Percentiles rank a stretch among this genome's conserved stretches.
Evolutionary conservation across 352 stramenopile genomes (phyloP).

Genomic region (Pythium sukuiense): DNA sequence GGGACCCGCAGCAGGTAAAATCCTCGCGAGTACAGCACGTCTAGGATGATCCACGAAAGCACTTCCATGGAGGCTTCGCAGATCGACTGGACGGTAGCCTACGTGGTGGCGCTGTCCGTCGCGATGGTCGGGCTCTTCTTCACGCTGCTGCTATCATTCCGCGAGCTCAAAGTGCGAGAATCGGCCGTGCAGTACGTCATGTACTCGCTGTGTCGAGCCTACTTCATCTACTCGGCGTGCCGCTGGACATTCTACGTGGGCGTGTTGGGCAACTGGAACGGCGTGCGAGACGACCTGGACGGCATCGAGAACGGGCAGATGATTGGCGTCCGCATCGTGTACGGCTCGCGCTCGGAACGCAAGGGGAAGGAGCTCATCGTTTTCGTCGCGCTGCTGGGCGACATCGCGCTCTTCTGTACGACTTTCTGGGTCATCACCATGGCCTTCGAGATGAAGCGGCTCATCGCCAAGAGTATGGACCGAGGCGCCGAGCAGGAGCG

Average conservation of each 20-base stretch:
- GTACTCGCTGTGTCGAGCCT: conserved; percentile 60
- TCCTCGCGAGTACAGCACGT: not conserved
- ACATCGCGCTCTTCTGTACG: conserved; percentile 57
- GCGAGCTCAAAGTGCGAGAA: conserved; percentile 49
- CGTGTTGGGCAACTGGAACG: conserved; percentile 51
- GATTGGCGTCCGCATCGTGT: conserved; percentile 49
- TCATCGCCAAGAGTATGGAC: conserved; percentile 72
- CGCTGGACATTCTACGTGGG: conserved; percentile 58
- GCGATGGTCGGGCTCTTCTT: conserved; percentile 41
- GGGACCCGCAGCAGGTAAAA: not conserved
- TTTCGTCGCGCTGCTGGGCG: conserved; percentile 51
- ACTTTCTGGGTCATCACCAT: conserved; percentile 67
- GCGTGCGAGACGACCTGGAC: conserved; percentile 46
- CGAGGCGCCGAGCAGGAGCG: conserved; percentile 50
- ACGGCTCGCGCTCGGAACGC: conserved; percentile 30
- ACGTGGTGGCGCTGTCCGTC: conserved; percentile 49
- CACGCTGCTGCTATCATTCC: conserved; percentile 66
- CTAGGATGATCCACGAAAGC: not conserved
- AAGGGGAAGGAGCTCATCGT: conserved; percentile 35
- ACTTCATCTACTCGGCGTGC: conserved; percentile 60
- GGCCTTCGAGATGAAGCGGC: conserved; percentile 64
- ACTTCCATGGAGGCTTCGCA: conserved; percentile 48
- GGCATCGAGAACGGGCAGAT: conserved; percentile 51
- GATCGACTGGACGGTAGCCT: conserved; percentile 61
- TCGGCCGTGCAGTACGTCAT: conserved; percentile 74